phyloP scores from a whole-genome alignment of 106 monocot species.

The Dendrobium catenatum region DNA sequence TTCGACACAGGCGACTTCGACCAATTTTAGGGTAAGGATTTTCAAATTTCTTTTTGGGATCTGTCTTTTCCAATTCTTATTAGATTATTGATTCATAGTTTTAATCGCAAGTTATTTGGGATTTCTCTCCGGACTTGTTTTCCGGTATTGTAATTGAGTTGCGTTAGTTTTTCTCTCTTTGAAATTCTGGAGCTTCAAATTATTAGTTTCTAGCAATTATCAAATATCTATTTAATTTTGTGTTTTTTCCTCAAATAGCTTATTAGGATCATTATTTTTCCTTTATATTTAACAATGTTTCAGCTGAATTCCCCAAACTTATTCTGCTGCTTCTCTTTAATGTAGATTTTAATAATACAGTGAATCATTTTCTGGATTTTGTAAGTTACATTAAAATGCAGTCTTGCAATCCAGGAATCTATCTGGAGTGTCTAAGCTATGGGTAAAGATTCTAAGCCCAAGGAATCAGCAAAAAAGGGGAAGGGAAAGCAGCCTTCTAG shows the following conservation, averaged over 20 bases:
- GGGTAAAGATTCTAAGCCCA: slow-evolving; percentile 66
- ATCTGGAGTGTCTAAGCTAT: slow-evolving; percentile 12
- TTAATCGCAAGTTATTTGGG: not conserved
- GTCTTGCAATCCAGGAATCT: slow-evolving; percentile 1
- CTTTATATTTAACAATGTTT: not conserved
- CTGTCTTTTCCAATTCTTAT: not conserved
- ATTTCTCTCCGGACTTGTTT: not conserved
- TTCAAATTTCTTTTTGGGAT: not conserved
- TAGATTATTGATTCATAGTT: not conserved
- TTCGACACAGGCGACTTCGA: not conserved
- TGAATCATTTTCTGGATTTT: not conserved
- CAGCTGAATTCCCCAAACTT: not conserved
- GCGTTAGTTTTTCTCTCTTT: not conserved
- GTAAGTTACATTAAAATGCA: not conserved
- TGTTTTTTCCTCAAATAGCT: not conserved
- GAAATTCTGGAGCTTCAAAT: not conserved
- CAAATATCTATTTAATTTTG: not conserved
- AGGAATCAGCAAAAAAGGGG: slow-evolving; percentile 40
- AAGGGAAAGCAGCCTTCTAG: slow-evolving; percentile 63
- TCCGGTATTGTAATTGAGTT: not conserved
- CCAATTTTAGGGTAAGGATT: not conserved
- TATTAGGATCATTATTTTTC: not conserved
- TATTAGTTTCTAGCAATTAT: not conserved
- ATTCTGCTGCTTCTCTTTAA: not conserved
- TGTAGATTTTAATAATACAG: not conserved